Evolutionary conservation across 768 basidiomycete genomes (phyloP).

Genomic region (Mycena haematopus): DNA sequence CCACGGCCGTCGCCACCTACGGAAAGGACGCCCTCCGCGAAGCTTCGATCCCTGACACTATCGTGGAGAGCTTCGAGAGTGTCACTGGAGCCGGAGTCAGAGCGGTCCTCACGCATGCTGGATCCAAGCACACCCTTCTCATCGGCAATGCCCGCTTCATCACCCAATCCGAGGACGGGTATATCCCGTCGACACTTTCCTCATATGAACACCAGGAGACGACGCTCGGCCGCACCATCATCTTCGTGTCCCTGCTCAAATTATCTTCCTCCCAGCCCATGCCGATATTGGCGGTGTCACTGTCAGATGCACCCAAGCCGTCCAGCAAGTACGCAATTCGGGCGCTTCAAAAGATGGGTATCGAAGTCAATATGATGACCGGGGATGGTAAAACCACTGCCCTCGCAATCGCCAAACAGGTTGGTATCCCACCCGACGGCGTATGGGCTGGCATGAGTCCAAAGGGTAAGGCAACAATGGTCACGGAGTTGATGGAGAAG

Average conservation of each 20-base stretch:
- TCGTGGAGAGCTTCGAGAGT: conserved; percentile 81
- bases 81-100: conserved; percentile 89
- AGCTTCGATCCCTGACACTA: conserved; percentile 52
- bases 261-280: conserved; percentile 49
- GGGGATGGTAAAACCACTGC: conserved; percentile 91
- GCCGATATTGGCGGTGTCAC: conserved; percentile 81
- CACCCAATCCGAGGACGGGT: conserved; percentile 54
- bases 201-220: conserved; percentile 77
- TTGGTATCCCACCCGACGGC: conserved; percentile 82
- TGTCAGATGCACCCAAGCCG: conserved; percentile 87
- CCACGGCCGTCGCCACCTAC: conserved; percentile 87
- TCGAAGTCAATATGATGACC: conserved; percentile 93
- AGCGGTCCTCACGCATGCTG: conserved; percentile 63
- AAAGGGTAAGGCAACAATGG: conserved; percentile 89
- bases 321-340: conserved; percentile 84
- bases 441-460: conserved; percentile 96
- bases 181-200: conserved; percentile 64
- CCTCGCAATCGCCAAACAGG: conserved; percentile 84
- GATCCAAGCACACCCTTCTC: conserved; percentile 61
- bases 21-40: conserved; percentile 67
- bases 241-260: conserved; percentile 76
- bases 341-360: conserved; percentile 87
- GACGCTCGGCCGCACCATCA: conserved; percentile 78
- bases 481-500: conserved; percentile 80
- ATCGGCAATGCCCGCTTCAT: conserved; percentile 83